Conservation (phyloP, 768 basidiomycete genomes). For the Pholiota conissans region DNA sequence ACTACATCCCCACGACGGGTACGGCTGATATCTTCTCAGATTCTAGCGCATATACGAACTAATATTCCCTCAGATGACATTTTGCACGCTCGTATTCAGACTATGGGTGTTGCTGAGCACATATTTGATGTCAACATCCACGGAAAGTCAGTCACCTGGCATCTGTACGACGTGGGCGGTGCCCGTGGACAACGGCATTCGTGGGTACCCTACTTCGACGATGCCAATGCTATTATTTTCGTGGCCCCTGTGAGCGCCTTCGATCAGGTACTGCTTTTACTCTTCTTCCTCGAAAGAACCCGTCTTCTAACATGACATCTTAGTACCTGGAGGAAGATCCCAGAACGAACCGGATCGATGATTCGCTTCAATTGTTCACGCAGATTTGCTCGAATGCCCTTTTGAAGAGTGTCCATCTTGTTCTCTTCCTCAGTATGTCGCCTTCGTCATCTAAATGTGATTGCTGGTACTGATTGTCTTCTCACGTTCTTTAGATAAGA, state of each 20-base stretch:
- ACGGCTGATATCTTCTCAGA: slow-evolving; percentile 12
- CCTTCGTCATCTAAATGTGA: background rate
- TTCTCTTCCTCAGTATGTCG: slow-evolving; percentile 54
- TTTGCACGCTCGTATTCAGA: slow-evolving; percentile 86
- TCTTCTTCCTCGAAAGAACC: background rate
- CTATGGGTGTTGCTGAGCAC: slow-evolving; percentile 87
- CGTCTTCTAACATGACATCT: slow-evolving; percentile 10
- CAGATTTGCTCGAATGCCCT: slow-evolving; percentile 82
- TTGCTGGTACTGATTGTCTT: slow-evolving; percentile 7
- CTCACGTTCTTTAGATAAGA: slow-evolving; percentile 55
- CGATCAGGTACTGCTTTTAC: slow-evolving; percentile 53
- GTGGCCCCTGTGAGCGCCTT: slow-evolving; percentile 79
- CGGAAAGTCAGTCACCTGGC: slow-evolving; percentile 75
- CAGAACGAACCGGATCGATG: slow-evolving; percentile 81
- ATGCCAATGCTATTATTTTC: slow-evolving; percentile 80
- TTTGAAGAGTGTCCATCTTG: slow-evolving; percentile 66
- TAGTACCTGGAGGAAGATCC: slow-evolving; percentile 89
- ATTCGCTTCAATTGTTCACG: slow-evolving; percentile 86
- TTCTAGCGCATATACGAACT: slow-evolving; percentile 29
- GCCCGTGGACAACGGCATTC: slow-evolving; percentile 72
- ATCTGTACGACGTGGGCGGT: slow-evolving; percentile 72
- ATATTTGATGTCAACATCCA: slow-evolving; percentile 80
- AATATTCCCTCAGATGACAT: slow-evolving; percentile 64
- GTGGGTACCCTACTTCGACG: slow-evolving; percentile 79
- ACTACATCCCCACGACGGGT: slow-evolving; percentile 80